These are phyloP conservation scores for Serendipita vermifera DNA, from an alignment of 768 basidiomycete genomes.

Conservation along the genomic window DNA sequence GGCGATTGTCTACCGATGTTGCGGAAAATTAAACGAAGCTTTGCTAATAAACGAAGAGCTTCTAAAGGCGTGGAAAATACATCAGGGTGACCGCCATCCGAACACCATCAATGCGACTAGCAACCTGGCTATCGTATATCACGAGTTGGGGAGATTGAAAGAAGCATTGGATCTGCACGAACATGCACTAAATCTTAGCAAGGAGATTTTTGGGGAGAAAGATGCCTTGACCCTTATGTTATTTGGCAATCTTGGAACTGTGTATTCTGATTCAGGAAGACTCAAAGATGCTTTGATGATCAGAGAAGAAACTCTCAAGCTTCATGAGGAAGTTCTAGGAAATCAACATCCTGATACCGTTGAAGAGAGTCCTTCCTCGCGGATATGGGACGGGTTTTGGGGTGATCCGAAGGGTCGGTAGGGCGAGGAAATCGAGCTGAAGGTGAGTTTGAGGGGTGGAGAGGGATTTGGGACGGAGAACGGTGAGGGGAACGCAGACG, in stretches of 20 bases:
- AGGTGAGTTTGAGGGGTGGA: too few relatives aligned
- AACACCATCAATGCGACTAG: neutral
- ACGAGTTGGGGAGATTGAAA: neutral
- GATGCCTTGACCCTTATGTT: neutral
- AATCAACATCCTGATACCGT: too few relatives aligned
- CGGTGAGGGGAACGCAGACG: too few relatives aligned
- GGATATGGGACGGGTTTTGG: too few relatives aligned
- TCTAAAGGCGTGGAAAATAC: neutral
- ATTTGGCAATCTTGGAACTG: neutral
- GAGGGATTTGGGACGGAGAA: too few relatives aligned
- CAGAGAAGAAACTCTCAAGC: neutral
- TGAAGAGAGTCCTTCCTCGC: too few relatives aligned
- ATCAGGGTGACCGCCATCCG: neutral
- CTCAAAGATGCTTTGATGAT: neutral
- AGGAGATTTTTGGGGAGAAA: neutral
- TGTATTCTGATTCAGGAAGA: neutral
- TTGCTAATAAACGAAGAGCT: neutral
- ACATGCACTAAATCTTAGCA: neutral
- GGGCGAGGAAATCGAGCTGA: too few relatives aligned
- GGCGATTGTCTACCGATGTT: neutral
- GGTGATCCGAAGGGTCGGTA: too few relatives aligned
- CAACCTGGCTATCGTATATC: neutral
- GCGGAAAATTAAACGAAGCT: neutral
- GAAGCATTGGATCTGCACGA: neutral
- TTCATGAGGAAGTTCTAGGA: neutral